Percentiles rank a stretch among this genome's conserved stretches.
Conservation (phyloP, 2,329 filamentous ascomycete genomes). For the Emericellopsis cladophorae region DNA sequence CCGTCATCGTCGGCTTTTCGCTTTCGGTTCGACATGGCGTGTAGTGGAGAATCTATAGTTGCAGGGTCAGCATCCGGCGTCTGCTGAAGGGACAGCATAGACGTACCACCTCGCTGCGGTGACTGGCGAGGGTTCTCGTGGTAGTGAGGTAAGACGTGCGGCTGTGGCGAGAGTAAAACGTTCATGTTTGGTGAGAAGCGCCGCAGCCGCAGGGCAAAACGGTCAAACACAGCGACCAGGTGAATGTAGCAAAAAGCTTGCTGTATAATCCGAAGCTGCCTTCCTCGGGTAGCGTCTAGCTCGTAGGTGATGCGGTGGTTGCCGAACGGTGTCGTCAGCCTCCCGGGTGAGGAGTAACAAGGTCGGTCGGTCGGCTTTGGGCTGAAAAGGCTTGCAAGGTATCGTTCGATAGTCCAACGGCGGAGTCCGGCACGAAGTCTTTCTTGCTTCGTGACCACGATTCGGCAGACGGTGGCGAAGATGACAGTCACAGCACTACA, state of each 20-base stretch:
- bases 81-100: neutral
- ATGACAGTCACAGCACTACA: too few relatives aligned
- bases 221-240: neutral
- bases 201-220: neutral
- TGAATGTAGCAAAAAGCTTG: neutral
- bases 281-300: too few relatives aligned
- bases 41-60: conserved; percentile 26
- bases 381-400: too few relatives aligned
- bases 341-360: too few relatives aligned
- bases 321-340: too few relatives aligned
- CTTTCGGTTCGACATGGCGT: conserved; percentile 52
- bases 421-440: too few relatives aligned
- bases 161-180: conserved; percentile 47
- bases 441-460: too few relatives aligned
- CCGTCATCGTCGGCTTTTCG: conserved; percentile 73
- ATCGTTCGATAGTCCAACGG: too few relatives aligned
- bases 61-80: neutral
- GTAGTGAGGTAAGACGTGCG: conserved; percentile 44
- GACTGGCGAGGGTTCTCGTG: conserved; percentile 43
- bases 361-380: too few relatives aligned
- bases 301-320: too few relatives aligned
- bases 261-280: too few relatives aligned
- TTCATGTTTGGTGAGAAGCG: conserved; percentile 36
- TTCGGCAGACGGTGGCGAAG: too few relatives aligned
- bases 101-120: conserved; percentile 43